Percentiles rank a stretch among this genome's conserved stretches.
These are phyloP conservation scores for Chrysosporium queenslandicum DNA, from an alignment of 2,329 filamentous ascomycete genomes.

Conservation along the genomic window DNA sequence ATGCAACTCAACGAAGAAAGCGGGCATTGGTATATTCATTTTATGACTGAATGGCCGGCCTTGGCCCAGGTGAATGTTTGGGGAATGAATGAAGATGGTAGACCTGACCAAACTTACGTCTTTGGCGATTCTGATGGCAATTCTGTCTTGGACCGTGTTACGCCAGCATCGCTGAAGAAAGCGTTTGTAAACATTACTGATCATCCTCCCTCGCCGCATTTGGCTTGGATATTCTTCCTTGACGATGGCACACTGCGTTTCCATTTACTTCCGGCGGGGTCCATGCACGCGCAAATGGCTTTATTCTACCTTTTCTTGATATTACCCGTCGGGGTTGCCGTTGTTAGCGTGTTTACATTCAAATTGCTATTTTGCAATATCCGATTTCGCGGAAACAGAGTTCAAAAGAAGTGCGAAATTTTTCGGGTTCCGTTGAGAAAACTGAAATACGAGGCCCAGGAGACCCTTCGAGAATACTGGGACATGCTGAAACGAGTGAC, in stretches of 20 bases:
- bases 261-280: constrained; percentile 45
- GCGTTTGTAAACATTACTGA: constrained; percentile 52
- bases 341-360: constrained; percentile 46
- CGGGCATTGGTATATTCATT: constrained; percentile 48
- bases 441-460: no score
- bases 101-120: constrained; percentile 50
- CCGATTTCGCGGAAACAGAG: no score
- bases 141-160: constrained; percentile 51
- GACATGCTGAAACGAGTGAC: constrained; percentile 21
- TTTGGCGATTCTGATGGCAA: constrained; percentile 55
- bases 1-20: constrained; percentile 42
- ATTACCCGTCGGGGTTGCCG: constrained; percentile 44
- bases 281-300: constrained; percentile 44
- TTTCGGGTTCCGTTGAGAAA: no score
- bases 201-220: constrained; percentile 44
- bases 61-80: constrained; percentile 55
- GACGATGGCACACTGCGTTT: constrained; percentile 48
- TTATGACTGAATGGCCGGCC: constrained; percentile 55
- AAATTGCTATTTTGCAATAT: constrained; percentile 53
- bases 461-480: no score
- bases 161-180: constrained; percentile 47
- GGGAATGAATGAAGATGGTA: constrained; percentile 55
- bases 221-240: constrained; percentile 47
- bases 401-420: no score
- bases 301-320: constrained; percentile 47